Evolutionary conservation across 2,329 filamentous ascomycete genomes (phyloP).

Genomic region (Chaetothyriales sp.): DNA sequence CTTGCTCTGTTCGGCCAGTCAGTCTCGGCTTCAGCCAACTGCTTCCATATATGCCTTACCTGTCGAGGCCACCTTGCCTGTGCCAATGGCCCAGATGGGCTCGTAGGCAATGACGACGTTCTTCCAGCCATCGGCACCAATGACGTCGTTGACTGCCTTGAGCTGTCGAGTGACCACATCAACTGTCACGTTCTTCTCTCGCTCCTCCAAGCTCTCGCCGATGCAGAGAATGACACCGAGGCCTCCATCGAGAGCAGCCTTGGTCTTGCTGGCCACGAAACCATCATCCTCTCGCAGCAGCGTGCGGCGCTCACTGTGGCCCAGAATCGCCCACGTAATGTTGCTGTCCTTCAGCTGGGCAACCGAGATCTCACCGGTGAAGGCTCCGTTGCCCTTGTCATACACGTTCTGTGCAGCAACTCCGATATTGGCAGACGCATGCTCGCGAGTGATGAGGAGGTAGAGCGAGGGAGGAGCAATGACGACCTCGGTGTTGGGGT

Average conservation of each 20-base stretch:
- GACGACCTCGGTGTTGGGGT: slow-evolving; percentile 61
- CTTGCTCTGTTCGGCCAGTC: slow-evolving; percentile 46
- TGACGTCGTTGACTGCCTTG: slow-evolving; percentile 56
- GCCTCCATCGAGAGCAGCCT: slow-evolving; percentile 74
- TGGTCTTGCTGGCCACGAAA: slow-evolving; percentile 85
- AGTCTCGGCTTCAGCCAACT: neutral
- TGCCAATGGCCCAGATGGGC: slow-evolving; percentile 87
- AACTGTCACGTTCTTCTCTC: slow-evolving; percentile 15
- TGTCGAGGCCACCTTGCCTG: slow-evolving; percentile 75
- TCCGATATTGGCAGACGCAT: slow-evolving; percentile 59
- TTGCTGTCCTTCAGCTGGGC: slow-evolving; percentile 76
- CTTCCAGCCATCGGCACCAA: slow-evolving; percentile 62
- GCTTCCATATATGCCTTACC: slow-evolving; percentile 5
- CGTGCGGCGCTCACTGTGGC: slow-evolving; percentile 88
- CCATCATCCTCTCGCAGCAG: slow-evolving; percentile 75
- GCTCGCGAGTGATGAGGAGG: slow-evolving; percentile 71
- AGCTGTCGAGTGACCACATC: slow-evolving; percentile 69
- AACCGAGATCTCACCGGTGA: slow-evolving; percentile 91
- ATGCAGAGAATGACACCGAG: slow-evolving; percentile 91
- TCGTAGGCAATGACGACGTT: slow-evolving; percentile 97
- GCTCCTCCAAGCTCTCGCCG: slow-evolving; percentile 72
- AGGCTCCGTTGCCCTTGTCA: slow-evolving; percentile 92
- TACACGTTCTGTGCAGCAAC: slow-evolving; percentile 94
- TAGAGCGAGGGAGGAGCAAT: slow-evolving; percentile 83
- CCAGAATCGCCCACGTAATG: slow-evolving; percentile 80